phyloP scores from a whole-genome alignment of 805 yeast species.

The Jamesozyma jinghongensis region DNA sequence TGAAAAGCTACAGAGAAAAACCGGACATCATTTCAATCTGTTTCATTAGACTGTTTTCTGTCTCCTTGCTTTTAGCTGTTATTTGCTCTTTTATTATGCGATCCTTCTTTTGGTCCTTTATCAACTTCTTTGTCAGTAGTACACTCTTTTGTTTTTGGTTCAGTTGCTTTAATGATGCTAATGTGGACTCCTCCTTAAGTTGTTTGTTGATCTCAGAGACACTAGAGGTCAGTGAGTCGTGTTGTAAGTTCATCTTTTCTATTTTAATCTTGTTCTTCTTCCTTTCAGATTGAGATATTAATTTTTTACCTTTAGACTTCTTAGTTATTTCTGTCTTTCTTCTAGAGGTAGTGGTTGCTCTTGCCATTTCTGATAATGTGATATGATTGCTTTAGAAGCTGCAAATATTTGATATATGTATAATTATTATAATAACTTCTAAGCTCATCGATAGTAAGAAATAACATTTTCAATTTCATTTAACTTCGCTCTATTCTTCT shows the following conservation, averaged over 20 bases:
- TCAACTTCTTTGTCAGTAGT: conserved; percentile 15
- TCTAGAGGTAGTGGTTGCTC: conserved; percentile 5
- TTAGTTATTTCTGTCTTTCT: conserved; percentile 4
- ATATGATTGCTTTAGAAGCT: no score
- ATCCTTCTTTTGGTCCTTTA: conserved; percentile 25
- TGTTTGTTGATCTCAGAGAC: conserved; percentile 5
- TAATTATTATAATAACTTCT: not conserved
- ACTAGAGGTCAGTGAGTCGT: conserved; percentile 8
- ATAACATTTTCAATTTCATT: not conserved
- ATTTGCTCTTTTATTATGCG: conserved; percentile 14
- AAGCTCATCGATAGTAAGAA: not conserved
- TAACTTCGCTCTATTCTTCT: not conserved
- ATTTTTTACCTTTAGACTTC: conserved; percentile 6
- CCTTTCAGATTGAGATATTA: conserved; percentile 16
- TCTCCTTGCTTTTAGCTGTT: conserved; percentile 18
- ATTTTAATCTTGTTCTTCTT: conserved; percentile 21
- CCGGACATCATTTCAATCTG: conserved; percentile 31
- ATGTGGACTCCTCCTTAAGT: not conserved
- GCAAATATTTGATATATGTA: not conserved
- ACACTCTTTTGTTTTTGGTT: conserved; percentile 3
- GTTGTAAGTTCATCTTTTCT: conserved; percentile 18
- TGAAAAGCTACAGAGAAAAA: conserved; percentile 25
- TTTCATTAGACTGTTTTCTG: conserved; percentile 22
- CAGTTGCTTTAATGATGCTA: not conserved
- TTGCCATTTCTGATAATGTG: no score